Conservation (phyloP, 768 basidiomycete species). For the Lentinula edodes region DNA sequence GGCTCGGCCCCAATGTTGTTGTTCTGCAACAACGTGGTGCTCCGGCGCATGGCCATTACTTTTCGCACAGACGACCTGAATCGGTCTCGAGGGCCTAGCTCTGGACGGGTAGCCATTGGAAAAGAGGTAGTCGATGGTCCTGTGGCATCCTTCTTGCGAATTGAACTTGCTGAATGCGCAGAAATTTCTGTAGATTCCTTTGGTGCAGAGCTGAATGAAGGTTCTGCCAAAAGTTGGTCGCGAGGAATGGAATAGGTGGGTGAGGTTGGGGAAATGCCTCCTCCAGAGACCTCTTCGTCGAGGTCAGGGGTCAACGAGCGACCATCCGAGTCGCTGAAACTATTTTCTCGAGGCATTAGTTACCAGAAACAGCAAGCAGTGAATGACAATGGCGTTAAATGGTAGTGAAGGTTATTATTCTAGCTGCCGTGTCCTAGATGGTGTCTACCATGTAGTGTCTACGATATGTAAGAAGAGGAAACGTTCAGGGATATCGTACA, state of each 20-base stretch:
- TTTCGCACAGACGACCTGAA: conserved; percentile 55
- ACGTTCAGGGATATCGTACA: too few species aligned
- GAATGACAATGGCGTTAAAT: background rate
- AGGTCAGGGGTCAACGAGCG: conserved; percentile 64
- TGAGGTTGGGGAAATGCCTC: conserved; percentile 11
- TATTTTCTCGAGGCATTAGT: conserved; percentile 61
- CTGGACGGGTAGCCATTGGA: conserved; percentile 10
- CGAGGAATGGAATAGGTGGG: conserved; percentile 13
- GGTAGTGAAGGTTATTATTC: too few species aligned
- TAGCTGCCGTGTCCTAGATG: too few species aligned
- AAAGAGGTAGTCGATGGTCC: conserved; percentile 12
- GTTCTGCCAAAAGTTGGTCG: background rate
- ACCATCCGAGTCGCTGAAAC: conserved; percentile 60
- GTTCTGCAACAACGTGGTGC: conserved; percentile 31
- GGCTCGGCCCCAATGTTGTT: conserved; percentile 60
- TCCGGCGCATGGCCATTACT: conserved; percentile 58
- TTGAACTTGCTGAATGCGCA: background rate
- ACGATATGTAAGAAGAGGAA: too few species aligned
- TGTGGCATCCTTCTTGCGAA: conserved; percentile 14
- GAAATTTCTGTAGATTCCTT: background rate
- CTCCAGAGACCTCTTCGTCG: conserved; percentile 33
- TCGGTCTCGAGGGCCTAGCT: conserved; percentile 37
- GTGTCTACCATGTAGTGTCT: too few species aligned
- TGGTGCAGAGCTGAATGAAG: background rate
- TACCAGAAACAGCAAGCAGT: background rate